A percentile compares a stretch with the other conserved stretches of the same genome.
These are phyloP conservation scores for Lipomyces oligophaga DNA, from an alignment of 805 yeast genomes.

Conservation along the genomic window DNA sequence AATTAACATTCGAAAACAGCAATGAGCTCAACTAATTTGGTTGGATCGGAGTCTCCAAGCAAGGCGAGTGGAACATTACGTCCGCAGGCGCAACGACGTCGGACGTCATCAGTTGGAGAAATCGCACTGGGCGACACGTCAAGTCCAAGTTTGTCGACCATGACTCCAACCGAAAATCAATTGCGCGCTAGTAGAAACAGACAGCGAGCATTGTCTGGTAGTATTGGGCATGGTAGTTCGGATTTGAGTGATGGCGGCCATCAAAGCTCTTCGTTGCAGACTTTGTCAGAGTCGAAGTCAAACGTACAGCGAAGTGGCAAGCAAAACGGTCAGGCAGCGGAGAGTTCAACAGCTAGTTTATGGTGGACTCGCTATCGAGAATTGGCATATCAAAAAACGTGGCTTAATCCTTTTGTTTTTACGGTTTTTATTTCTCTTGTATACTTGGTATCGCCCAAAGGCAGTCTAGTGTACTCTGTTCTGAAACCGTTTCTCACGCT, in stretches of 20 bases:
- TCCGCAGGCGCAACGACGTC: constrained; percentile 19
- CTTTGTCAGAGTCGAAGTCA: too few species aligned
- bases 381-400: constrained; percentile 53
- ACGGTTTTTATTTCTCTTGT: constrained; percentile 9
- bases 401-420: constrained; percentile 43
- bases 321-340: not conserved
- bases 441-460: constrained; percentile 8
- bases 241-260: not conserved
- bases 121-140: constrained; percentile 72
- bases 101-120: constrained; percentile 72
- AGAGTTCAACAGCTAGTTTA: not conserved
- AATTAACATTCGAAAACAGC: too few species aligned
- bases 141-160: constrained; percentile 64
- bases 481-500: constrained; percentile 23
- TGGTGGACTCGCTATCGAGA: constrained; percentile 58
- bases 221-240: not conserved
- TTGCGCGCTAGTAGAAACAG: constrained; percentile 43
- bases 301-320: not conserved
- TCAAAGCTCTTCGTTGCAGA: too few species aligned
- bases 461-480: constrained; percentile 4
- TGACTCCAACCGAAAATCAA: constrained; percentile 48
- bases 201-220: constrained; percentile 33
- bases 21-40: too few species aligned
- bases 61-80: too few species aligned
- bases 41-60: too few species aligned